phyloP scores from a whole-genome alignment of 1,284 basidiomycete genomes.

The Porogramme epimiltina region DNA sequence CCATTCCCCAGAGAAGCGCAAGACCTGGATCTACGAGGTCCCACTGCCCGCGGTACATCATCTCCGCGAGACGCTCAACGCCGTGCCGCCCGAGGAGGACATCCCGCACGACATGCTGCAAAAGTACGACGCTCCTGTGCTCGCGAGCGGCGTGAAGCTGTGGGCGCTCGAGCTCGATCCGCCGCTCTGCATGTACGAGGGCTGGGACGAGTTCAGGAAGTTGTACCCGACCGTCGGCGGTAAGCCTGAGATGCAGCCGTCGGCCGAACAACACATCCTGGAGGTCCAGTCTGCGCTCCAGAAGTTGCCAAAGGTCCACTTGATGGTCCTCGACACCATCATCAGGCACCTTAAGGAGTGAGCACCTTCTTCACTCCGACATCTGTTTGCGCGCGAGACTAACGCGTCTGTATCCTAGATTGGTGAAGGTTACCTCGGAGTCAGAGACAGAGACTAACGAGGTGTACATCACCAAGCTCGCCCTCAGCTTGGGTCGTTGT shows the following conservation, averaged over 20 bases:
- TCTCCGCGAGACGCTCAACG: constrained; percentile 82
- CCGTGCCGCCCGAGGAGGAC: constrained; percentile 62
- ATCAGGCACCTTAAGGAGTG: constrained; percentile 79
- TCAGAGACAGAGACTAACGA: constrained; percentile 61
- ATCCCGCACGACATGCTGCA: constrained; percentile 67
- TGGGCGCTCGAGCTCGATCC: constrained; percentile 88
- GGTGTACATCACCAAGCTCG: constrained; percentile 84
- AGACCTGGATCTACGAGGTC: constrained; percentile 92
- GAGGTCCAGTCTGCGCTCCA: constrained; percentile 71
- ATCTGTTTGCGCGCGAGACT: not conserved
- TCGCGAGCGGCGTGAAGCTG: constrained; percentile 83
- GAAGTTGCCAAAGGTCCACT: constrained; percentile 78
- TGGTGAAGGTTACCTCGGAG: constrained; percentile 63
- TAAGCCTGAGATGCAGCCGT: constrained; percentile 51
- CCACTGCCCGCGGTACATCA: constrained; percentile 82
- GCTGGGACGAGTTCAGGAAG: constrained; percentile 87
- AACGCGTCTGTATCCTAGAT: constrained; percentile 42
- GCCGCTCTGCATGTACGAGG: constrained; percentile 80
- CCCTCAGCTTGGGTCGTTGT: constrained; percentile 86
- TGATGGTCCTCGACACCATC: constrained; percentile 82
- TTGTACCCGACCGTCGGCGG: constrained; percentile 68
- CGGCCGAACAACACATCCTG: constrained; percentile 62
- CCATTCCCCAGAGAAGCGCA: constrained; percentile 71
- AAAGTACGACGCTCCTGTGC: constrained; percentile 83
- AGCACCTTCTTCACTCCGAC: no score